A percentile compares a stretch with the other conserved stretches of the same genome.
Conservation (phyloP, 2,329 filamentous ascomycete genomes). For the Ampelomyces quisqualis region DNA sequence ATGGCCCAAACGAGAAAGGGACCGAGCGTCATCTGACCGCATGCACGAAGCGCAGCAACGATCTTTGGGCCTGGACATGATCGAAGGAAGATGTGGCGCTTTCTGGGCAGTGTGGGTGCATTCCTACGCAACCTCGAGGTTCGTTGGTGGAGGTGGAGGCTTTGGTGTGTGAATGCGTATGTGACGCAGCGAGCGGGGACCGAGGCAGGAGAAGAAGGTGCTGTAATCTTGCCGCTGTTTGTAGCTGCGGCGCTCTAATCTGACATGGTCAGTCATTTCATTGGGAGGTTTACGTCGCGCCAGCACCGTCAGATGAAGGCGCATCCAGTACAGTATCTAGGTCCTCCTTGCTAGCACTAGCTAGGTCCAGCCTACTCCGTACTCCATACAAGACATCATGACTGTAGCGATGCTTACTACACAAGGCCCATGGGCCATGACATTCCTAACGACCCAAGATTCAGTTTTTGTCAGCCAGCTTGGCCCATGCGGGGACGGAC, state of each 20-base stretch:
- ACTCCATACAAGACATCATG: too few species aligned
- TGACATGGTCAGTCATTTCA: too few species aligned
- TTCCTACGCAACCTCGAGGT: background rate
- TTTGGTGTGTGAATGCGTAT: background rate
- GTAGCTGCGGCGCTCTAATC: too few species aligned
- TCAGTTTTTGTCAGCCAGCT: slow-evolving; percentile 7
- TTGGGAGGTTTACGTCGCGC: too few species aligned
- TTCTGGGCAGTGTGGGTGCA: background rate
- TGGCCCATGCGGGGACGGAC: slow-evolving; percentile 2
- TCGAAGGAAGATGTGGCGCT: slow-evolving; percentile 2
- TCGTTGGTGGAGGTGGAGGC: slow-evolving; percentile 1
- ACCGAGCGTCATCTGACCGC: slow-evolving; percentile 6
- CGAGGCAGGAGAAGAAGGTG: too few species aligned
- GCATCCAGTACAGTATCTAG: too few species aligned
- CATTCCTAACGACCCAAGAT: slow-evolving; percentile 4
- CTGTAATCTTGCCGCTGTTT: background rate
- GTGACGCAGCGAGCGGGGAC: background rate
- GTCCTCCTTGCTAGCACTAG: too few species aligned
- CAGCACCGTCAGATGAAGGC: too few species aligned
- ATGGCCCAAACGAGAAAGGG: background rate
- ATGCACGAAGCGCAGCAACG: background rate
- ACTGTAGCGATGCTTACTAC: too few species aligned
- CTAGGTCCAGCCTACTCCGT: too few species aligned
- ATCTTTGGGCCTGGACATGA: background rate
- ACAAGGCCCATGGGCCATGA: too few species aligned